Conservation (phyloP, 495 filamentous ascomycete species). For the Penicillium psychrofluorescens region DNA sequence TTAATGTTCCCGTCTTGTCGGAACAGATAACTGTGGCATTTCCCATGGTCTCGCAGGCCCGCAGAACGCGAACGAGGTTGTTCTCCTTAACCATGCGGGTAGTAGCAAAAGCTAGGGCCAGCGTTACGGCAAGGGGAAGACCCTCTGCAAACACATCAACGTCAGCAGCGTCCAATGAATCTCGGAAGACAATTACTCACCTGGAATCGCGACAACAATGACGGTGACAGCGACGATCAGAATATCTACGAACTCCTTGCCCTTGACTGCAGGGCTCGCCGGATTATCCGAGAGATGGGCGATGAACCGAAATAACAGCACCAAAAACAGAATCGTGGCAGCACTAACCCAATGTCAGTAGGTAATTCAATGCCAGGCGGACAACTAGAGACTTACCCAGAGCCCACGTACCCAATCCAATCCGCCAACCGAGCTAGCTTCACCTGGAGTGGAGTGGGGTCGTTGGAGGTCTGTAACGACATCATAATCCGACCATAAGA, state of each 20-base stretch:
- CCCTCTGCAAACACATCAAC: constrained; percentile 35
- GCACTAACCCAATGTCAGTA: constrained; percentile 37
- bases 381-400: constrained; percentile 20
- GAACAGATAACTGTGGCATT: constrained; percentile 65
- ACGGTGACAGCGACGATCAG: constrained; percentile 65
- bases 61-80: constrained; percentile 58
- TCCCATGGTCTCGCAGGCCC: constrained; percentile 67
- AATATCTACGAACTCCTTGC: constrained; percentile 57
- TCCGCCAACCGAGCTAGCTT: constrained; percentile 57
- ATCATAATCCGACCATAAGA: constrained; percentile 61
- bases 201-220: constrained; percentile 64
- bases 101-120: constrained; percentile 64
- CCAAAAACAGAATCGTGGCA: constrained; percentile 56
- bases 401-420: constrained; percentile 54
- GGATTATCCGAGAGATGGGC: constrained; percentile 44
- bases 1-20: constrained; percentile 66
- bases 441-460: constrained; percentile 57
- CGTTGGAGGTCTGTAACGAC: constrained; percentile 51
- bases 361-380: not conserved
- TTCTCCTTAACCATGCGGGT: constrained; percentile 64
- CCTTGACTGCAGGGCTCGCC: constrained; percentile 45
- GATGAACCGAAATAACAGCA: constrained; percentile 54
- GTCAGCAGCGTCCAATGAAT: constrained; percentile 5
- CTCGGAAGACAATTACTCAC: constrained; percentile 13
- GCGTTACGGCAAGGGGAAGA: constrained; percentile 58